A percentile compares a stretch with the other conserved stretches of the same genome.
Evolutionary conservation across 306 rosid species (phyloP).

Genomic region (Cucurbita ficifolia): DNA sequence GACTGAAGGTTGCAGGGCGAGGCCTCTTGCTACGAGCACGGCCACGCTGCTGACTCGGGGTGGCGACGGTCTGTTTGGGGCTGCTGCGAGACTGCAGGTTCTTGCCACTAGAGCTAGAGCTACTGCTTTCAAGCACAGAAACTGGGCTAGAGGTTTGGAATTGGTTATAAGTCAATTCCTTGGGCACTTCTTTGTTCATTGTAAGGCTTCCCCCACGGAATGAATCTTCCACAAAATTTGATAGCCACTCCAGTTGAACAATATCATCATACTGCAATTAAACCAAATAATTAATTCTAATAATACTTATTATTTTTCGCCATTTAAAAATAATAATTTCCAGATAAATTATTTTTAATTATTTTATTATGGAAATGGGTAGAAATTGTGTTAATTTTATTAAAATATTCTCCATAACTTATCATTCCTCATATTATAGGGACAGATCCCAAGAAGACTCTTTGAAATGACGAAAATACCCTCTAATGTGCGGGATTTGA

Average conservation of each 20-base stretch:
- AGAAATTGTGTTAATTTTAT: not conserved
- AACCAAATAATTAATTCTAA: too few species aligned
- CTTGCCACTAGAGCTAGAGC: slow-evolving; percentile 73
- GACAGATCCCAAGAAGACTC: not conserved
- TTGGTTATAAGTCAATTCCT: slow-evolving; percentile 38
- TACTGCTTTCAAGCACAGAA: slow-evolving; percentile 91
- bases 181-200: slow-evolving; percentile 38
- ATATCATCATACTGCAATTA: slow-evolving; percentile 73
- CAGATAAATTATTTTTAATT: not conserved
- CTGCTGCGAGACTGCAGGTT: slow-evolving; percentile 25
- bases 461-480: not conserved
- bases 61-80: slow-evolving; percentile 31
- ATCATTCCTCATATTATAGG: not conserved
- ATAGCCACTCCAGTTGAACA: slow-evolving; percentile 87
- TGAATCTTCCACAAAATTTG: slow-evolving; percentile 83
- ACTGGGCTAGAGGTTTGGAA: slow-evolving; percentile 86
- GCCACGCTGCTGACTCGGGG: slow-evolving; percentile 38
- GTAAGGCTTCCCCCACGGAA: slow-evolving; percentile 69
- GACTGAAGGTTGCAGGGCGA: slow-evolving; percentile 78
- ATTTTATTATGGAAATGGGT: not conserved
- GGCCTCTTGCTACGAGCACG: slow-evolving; percentile 99
- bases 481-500: not conserved
- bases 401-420: not conserved
- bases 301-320: too few species aligned
- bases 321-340: not conserved